Evolutionary conservation across 768 basidiomycete genomes (phyloP), one percentile per base, ranked within the genome.

Genomic region (Porpolomopsis calyptriformis): DNA sequence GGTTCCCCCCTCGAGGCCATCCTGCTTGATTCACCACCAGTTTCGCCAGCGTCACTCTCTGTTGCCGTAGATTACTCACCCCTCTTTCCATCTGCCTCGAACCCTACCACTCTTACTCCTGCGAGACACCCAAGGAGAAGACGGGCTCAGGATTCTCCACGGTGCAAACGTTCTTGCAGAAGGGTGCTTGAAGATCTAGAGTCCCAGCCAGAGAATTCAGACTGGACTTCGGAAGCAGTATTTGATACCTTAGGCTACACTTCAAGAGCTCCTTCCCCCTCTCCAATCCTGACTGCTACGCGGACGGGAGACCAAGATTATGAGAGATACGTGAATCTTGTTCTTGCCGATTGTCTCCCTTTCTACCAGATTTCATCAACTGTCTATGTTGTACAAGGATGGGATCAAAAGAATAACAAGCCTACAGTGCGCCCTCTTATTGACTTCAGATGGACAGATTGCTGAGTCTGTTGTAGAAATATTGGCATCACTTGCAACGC

Each of bases 301-400:
- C 16, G 4, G 38, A 12, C 16, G 11, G 36, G 22, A 6, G 20
- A 23, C 10, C 22, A 39, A 25, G 22, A 7, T 9, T 46, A 37
- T 39, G 18, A 25, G 18, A 4, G 11, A n/a, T 49, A 49, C 29
- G 10, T 38, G 2, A 26, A 36, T 36, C 38, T 49, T 4, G 48
- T 49, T 36, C 47, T 48, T 8, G 40, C 26, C 26, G 47, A 48
- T 25, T 27, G 11, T 23, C 3, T 43, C 6, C 46, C 41, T 0
- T 45, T 53, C 20, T 53, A 50, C 31, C 52, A 50, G 40, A 50
- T 53, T 20, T 43, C 41, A 0, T 2, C 8, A 23, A 49, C 50
- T 20, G n/a, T 53, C 0, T 53, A 51, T 29, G 46, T 53, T 11
- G 49, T 48, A 34, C 50, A 53, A 38, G 52, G 52, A 7, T 53